Evolutionary conservation across 257 asterid genomes (phyloP).

Genomic region (Penstemon newberryi): DNA sequence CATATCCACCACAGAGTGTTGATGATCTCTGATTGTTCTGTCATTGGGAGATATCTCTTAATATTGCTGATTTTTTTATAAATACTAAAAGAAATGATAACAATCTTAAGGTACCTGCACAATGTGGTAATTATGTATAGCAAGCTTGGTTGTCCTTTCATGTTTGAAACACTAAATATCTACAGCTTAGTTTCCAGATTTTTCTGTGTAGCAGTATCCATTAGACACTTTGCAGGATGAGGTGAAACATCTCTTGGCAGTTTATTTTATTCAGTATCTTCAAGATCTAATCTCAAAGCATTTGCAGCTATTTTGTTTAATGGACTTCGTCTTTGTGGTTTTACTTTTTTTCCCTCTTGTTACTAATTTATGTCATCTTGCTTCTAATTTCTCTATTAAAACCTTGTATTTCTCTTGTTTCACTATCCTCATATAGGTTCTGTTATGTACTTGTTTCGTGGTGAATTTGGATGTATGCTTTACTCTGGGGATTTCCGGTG

Average conservation of each 20-base stretch:
- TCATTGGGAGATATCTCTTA: too few relatives aligned
- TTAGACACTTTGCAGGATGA: neutral
- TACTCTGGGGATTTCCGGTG: conserved; percentile 92
- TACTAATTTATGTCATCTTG: conserved; percentile 2
- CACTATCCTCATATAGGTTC: conserved; percentile 52
- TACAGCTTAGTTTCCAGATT: neutral
- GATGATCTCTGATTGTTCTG: too few relatives aligned
- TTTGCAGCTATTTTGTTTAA: neutral
- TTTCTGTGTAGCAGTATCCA: neutral
- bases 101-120: neutral
- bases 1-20: too few relatives aligned
- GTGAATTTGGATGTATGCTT: conserved; percentile 79
- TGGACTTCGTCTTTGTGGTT: conserved; percentile 7
- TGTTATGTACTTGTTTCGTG: conserved; percentile 84
- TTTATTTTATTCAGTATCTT: neutral
- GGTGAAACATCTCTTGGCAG: neutral
- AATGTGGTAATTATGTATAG: neutral
- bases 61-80: neutral
- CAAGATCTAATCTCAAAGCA: neutral
- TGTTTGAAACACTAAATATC: neutral
- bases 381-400: neutral
- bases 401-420: neutral
- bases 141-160: neutral
- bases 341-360: neutral
- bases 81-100: neutral